These are phyloP conservation scores for Zychaea mexicana DNA, from an alignment of 371 early-diverging fungal species.

Conservation along the genomic window DNA sequence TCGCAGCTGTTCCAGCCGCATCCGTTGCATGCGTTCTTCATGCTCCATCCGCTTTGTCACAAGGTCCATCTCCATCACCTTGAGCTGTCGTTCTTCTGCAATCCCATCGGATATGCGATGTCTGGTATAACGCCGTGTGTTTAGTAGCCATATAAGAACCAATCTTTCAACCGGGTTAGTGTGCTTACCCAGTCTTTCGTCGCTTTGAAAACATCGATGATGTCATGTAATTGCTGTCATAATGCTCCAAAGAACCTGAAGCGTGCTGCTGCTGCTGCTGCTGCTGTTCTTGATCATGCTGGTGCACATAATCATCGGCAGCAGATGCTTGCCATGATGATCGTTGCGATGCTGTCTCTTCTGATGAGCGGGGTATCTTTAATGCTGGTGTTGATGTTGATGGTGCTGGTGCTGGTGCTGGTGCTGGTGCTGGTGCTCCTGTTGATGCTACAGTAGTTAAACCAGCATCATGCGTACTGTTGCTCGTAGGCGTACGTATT, in stretches of 20 bases:
- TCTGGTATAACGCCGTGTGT: neutral
- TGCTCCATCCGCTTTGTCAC: slow-evolving; percentile 36
- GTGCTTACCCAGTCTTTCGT: slow-evolving; percentile 16
- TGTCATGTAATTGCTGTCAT: neutral
- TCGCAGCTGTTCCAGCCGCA: slow-evolving; percentile 39
- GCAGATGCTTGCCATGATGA: neutral
- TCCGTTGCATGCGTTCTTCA: slow-evolving; percentile 41
- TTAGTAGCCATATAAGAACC: neutral
- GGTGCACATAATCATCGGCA: neutral
- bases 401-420: no score
- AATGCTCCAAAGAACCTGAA: neutral
- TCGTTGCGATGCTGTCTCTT: neutral
- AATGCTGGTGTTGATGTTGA: no score
- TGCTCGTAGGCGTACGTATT: neutral
- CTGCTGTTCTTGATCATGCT: no score
- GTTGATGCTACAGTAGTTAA: no score
- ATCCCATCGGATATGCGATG: slow-evolving; percentile 14
- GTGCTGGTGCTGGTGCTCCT: no score
- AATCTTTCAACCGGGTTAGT: neutral
- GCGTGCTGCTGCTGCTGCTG: neutral
- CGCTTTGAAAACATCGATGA: neutral
- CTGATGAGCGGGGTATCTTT: neutral
- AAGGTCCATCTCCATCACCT: slow-evolving; percentile 25
- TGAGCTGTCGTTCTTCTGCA: slow-evolving; percentile 19
- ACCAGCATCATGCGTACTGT: neutral